These are phyloP conservation scores for Polyporus arcularius DNA, from an alignment of 768 basidiomycete genomes.

Conservation along the genomic window DNA sequence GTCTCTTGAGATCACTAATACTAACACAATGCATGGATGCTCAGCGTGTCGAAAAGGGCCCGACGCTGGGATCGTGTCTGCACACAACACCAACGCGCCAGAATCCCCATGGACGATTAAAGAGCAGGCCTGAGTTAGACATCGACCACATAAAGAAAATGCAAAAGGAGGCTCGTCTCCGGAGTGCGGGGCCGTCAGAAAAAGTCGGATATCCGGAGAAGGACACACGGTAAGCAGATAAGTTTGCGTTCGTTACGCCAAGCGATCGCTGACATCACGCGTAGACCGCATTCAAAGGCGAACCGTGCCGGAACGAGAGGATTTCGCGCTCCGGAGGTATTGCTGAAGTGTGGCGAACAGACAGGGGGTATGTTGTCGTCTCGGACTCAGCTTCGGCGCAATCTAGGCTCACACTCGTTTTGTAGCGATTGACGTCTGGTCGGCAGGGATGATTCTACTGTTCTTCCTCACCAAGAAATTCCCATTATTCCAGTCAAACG, in stretches of 20 bases:
- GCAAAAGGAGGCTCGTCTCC: constrained; percentile 62
- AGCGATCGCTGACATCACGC: neutral
- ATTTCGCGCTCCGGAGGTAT: constrained; percentile 94
- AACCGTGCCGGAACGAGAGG: constrained; percentile 97
- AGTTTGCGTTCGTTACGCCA: constrained; percentile 2
- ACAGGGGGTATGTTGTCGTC: constrained; percentile 66
- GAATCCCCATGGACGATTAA: constrained; percentile 70
- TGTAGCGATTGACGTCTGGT: constrained; percentile 95
- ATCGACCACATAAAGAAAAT: constrained; percentile 51
- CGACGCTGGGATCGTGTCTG: constrained; percentile 62
- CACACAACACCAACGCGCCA: constrained; percentile 68
- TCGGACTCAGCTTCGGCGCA: neutral
- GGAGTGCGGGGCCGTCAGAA: constrained; percentile 56
- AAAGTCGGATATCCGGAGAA: constrained; percentile 78
- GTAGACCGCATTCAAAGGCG: constrained; percentile 81
- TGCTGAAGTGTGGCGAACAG: constrained; percentile 93
- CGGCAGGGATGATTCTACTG: constrained; percentile 87
- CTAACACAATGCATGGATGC: neutral
- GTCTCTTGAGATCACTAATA: neutral
- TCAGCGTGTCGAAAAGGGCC: constrained; percentile 58
- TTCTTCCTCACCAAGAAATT: constrained; percentile 93
- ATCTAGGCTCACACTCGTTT: neutral
- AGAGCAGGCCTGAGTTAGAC: constrained; percentile 45
- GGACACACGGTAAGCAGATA: constrained; percentile 57
- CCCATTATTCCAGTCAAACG: constrained; percentile 90